Percentiles rank a stretch among this genome's conserved stretches.
phyloP scores from a whole-genome alignment of 208 protist genomes.

The Crithidia brevicula region DNA sequence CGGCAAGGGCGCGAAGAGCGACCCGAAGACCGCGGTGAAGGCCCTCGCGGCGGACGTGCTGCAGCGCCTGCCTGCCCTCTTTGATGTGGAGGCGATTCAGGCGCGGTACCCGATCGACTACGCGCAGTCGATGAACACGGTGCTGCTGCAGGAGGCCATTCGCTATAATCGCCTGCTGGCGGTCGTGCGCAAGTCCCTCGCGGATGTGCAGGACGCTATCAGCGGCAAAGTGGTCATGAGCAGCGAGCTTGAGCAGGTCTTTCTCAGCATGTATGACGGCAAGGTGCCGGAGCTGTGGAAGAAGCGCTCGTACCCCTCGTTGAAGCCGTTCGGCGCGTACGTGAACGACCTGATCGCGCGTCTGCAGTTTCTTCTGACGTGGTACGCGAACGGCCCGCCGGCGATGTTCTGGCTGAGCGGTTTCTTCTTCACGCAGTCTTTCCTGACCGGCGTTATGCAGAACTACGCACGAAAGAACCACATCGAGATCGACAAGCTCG shows the following conservation, averaged over 20 bases:
- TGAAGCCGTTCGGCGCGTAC: slow-evolving; percentile 97
- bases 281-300: slow-evolving; percentile 93
- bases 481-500: slow-evolving; percentile 97
- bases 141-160: slow-evolving; percentile 93
- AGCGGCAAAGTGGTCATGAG: slow-evolving; percentile 98
- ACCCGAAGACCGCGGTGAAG: slow-evolving; percentile 86
- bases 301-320: slow-evolving; percentile 94
- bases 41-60: slow-evolving; percentile 90
- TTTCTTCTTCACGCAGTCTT: slow-evolving; percentile 98
- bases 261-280: slow-evolving; percentile 93
- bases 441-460: slow-evolving; percentile 96
- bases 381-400: slow-evolving; percentile 87
- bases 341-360: slow-evolving; percentile 94
- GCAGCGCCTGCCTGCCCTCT: slow-evolving; percentile 81
- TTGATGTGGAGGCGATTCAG: slow-evolving; percentile 92
- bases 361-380: slow-evolving; percentile 92
- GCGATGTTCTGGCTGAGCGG: slow-evolving; percentile 95
- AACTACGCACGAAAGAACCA: slow-evolving; percentile 97
- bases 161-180: slow-evolving; percentile 94
- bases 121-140: slow-evolving; percentile 96
- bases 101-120: slow-evolving; percentile 90
- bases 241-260: slow-evolving; percentile 94
- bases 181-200: slow-evolving; percentile 91
- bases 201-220: slow-evolving; percentile 95
- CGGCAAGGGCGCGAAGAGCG: slow-evolving; percentile 43